phyloP scores from a whole-genome alignment of 345 rosid species.

The Gossypium bickii region DNA sequence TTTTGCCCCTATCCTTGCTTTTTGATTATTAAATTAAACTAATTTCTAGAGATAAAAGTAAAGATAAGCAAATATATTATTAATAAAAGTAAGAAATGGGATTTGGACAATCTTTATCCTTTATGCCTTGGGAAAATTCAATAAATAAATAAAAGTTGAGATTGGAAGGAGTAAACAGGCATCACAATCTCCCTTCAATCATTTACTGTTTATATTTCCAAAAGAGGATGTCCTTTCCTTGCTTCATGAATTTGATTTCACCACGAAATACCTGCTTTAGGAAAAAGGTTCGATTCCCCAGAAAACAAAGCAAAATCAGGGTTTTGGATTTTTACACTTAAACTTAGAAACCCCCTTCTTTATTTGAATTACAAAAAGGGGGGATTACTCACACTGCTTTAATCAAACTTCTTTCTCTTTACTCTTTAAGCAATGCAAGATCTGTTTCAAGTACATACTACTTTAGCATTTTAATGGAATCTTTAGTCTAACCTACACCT shows the following conservation, averaged over 20 bases:
- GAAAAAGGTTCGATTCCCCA: background rate
- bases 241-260: background rate
- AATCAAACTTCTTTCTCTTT: background rate
- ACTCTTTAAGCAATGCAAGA: background rate
- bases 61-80: too few relatives aligned
- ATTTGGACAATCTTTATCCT: too few relatives aligned
- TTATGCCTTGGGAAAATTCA: too few relatives aligned
- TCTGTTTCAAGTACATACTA: background rate
- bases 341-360: background rate
- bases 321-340: background rate
- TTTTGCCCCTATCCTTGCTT: too few relatives aligned
- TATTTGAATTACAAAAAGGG: background rate
- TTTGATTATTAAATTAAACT: too few relatives aligned
- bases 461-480: too few relatives aligned
- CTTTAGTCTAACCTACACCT: too few relatives aligned
- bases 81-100: too few relatives aligned
- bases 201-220: background rate
- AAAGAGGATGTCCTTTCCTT: background rate
- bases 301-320: too few relatives aligned
- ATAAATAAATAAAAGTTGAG: background rate
- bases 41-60: too few relatives aligned
- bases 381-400: too few relatives aligned
- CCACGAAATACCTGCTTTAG: background rate
- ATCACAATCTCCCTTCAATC: background rate
- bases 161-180: too few relatives aligned